Evolutionary conservation across 148 eudicot species (phyloP).

Genomic region (Pharnaceum exiguum): DNA sequence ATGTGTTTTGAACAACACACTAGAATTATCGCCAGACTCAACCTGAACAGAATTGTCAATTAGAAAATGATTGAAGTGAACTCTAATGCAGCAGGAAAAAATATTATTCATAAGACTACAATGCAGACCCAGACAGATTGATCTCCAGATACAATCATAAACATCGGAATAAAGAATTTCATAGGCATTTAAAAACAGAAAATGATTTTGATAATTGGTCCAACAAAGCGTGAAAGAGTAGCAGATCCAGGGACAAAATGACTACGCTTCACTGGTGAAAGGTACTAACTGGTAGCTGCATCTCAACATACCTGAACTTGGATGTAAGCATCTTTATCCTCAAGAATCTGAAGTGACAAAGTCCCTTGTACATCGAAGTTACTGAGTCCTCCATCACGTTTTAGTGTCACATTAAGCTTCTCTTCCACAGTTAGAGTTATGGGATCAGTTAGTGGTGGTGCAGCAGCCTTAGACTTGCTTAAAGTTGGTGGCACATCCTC

Average conservation of each 20-base stretch:
- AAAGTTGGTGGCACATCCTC: slow-evolving; percentile 79
- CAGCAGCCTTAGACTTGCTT: slow-evolving; percentile 68
- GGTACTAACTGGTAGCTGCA: neutral
- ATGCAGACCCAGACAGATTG: too few species aligned
- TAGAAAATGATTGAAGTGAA: too few species aligned
- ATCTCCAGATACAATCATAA: too few species aligned
- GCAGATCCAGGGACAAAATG: too few species aligned
- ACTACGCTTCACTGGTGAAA: too few species aligned
- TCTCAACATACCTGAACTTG: slow-evolving; percentile 79
- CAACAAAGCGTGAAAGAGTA: too few species aligned
- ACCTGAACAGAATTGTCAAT: slow-evolving; percentile 38
- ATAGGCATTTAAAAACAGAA: too few species aligned
- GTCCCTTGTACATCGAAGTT: slow-evolving; percentile 95
- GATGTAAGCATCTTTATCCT: slow-evolving; percentile 82
- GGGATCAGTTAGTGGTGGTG: slow-evolving; percentile 84
- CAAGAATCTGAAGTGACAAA: slow-evolving; percentile 81
- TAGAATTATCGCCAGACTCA: slow-evolving; percentile 75
- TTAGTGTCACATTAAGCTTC: slow-evolving; percentile 82
- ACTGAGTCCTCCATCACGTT: slow-evolving; percentile 84
- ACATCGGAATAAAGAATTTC: too few species aligned
- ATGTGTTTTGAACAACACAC: slow-evolving; percentile 79
- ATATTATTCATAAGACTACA: too few species aligned
- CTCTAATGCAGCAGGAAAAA: too few species aligned
- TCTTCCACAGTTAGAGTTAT: slow-evolving; percentile 87
- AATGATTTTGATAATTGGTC: too few species aligned